Conservation (phyloP, 176 grass and related monocot species). For the Avena eriantha region DNA sequence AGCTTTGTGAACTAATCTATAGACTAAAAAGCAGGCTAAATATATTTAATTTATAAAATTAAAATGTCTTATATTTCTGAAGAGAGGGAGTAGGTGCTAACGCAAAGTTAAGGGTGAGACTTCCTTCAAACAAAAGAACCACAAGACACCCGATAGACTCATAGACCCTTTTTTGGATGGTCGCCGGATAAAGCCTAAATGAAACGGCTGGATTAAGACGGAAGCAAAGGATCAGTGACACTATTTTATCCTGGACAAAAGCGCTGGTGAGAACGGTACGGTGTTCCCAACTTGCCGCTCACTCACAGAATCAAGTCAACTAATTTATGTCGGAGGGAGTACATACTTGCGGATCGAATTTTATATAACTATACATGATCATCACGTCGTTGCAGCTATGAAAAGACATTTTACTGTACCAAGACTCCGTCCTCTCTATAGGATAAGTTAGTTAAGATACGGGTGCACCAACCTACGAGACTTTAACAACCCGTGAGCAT, state of each 20-base stretch:
- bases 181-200: background rate
- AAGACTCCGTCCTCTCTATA: background rate
- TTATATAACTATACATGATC: background rate
- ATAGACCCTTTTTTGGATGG: background rate
- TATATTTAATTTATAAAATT: no score
- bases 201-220: background rate
- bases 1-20: no score
- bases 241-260: background rate
- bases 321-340: no score
- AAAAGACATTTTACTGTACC: background rate
- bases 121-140: background rate
- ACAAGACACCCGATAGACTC: background rate
- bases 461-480: background rate
- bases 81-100: no score
- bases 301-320: no score
- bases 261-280: background rate
- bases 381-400: background rate
- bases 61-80: no score
- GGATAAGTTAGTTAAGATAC: background rate
- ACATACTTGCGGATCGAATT: no score
- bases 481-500: background rate
- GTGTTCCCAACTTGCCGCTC: background rate
- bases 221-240: no score
- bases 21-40: no score
- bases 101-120: conserved; percentile 7